phyloP scores from a whole-genome alignment of 2,329 filamentous ascomycete species.

The Arthrocladium fulminans region DNA sequence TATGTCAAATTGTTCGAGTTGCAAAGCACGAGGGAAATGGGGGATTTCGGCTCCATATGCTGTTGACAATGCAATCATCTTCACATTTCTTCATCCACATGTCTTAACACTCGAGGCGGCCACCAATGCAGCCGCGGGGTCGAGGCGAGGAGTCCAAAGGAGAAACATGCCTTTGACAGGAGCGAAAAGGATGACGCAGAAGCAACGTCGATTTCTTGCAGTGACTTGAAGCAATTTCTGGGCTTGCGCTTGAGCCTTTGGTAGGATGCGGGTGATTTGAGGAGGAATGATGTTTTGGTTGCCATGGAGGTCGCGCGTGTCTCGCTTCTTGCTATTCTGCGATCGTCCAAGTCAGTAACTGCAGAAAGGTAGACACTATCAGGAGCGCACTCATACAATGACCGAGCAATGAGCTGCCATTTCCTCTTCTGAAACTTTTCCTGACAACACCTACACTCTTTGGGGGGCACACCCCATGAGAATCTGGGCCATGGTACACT shows the following conservation, averaged over 20 bases:
- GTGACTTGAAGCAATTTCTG: slow-evolving; percentile 23
- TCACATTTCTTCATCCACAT: too few species aligned
- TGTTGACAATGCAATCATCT: too few species aligned
- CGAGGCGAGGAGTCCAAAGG: too few species aligned
- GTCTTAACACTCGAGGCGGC: too few species aligned
- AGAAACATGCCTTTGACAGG: too few species aligned
- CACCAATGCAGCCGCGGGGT: too few species aligned
- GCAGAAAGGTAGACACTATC: background rate
- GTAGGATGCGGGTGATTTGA: slow-evolving; percentile 31
- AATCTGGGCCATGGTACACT: too few species aligned
- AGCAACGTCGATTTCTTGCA: slow-evolving; percentile 27
- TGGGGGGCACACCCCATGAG: too few species aligned
- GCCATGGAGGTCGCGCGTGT: slow-evolving; percentile 44
- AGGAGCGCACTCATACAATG: background rate
- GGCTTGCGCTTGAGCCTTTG: slow-evolving; percentile 33
- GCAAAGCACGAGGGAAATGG: too few species aligned
- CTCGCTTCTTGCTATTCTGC: slow-evolving; percentile 42
- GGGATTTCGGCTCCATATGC: too few species aligned
- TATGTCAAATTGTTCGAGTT: too few species aligned
- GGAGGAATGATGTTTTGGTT: slow-evolving; percentile 34
- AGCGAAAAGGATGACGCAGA: background rate
- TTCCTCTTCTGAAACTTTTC: background rate
- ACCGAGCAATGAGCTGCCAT: background rate
- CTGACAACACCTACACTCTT: too few species aligned
- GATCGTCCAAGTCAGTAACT: background rate